phyloP scores from a whole-genome alignment of 2,329 filamentous ascomycete genomes.

The Paracoccidioides brasiliensis region DNA sequence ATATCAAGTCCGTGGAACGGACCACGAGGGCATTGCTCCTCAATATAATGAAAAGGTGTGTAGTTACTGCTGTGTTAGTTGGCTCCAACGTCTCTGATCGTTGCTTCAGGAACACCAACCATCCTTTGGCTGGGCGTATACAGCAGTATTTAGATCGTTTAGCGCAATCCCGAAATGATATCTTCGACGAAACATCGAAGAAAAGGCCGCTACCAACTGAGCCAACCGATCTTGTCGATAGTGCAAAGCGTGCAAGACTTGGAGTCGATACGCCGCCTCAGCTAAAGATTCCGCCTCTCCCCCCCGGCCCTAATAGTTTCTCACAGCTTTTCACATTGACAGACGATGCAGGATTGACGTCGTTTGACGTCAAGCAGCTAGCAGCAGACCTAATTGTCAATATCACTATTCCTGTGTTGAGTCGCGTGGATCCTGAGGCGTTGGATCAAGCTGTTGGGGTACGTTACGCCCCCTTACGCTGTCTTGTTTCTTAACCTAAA shows the following conservation, averaged over 20 bases:
- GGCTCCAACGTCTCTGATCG: conserved; percentile 12
- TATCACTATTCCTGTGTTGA: conserved; percentile 68
- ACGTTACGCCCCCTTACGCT: conserved; percentile 17
- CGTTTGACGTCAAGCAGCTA: conserved; percentile 72
- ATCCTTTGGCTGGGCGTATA: conserved; percentile 62
- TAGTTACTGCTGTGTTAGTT: conserved; percentile 1
- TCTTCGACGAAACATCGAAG: conserved; percentile 61
- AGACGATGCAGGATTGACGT: conserved; percentile 56
- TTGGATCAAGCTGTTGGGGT: conserved; percentile 62
- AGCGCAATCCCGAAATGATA: conserved; percentile 61
- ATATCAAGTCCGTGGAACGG: conserved; percentile 88
- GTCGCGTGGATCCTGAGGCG: conserved; percentile 53
- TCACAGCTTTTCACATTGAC: conserved; percentile 82
- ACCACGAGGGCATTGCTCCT: conserved; percentile 74
- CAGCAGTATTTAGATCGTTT: conserved; percentile 78
- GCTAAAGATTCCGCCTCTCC: conserved; percentile 54
- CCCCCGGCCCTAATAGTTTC: conserved; percentile 61
- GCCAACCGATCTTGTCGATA: conserved; percentile 58
- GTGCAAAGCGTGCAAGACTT: conserved; percentile 67
- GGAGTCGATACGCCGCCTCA: conserved; percentile 38
- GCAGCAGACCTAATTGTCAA: conserved; percentile 62
- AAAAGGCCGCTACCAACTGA: conserved; percentile 65
- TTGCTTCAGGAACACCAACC: conserved; percentile 57
- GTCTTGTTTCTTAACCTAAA: not conserved
- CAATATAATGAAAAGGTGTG: conserved; percentile 66